These are phyloP conservation scores for Nemania sp. DNA, from an alignment of 2,329 filamentous ascomycete genomes.

Conservation along the genomic window DNA sequence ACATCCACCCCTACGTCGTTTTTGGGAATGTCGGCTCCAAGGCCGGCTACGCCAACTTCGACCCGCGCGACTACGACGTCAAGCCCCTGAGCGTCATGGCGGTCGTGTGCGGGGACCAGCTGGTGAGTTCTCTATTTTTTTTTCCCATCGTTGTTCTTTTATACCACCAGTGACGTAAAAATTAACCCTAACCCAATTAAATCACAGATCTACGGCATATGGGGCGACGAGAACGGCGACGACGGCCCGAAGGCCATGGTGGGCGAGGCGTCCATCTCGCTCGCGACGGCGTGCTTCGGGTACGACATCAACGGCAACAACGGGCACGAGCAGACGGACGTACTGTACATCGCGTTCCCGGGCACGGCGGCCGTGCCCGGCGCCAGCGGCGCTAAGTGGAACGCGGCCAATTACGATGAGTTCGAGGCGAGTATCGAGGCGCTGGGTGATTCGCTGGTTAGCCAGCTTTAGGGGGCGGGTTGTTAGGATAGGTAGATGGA, in stretches of 20 bases:
- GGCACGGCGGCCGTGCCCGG: constrained; percentile 61
- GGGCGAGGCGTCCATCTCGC: constrained; percentile 60
- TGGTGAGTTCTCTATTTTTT: constrained; percentile 38
- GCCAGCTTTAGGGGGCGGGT: background rate
- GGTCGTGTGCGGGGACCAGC: constrained; percentile 52
- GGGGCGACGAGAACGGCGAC: constrained; percentile 64
- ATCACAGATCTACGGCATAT: constrained; percentile 56
- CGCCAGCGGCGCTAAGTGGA: constrained; percentile 56
- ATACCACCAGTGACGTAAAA: background rate
- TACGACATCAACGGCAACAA: constrained; percentile 55
- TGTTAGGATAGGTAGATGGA: background rate
- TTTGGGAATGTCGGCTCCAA: constrained; percentile 49
- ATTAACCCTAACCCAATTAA: background rate
- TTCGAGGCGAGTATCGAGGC: constrained; percentile 58
- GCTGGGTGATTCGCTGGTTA: constrained; percentile 56
- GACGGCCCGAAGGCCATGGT: constrained; percentile 51
- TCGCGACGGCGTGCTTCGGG: constrained; percentile 62
- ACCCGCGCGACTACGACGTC: constrained; percentile 45
- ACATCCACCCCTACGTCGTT: constrained; percentile 53
- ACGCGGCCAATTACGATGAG: constrained; percentile 48
- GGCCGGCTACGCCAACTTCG: constrained; percentile 40
- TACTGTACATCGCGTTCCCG: constrained; percentile 64
- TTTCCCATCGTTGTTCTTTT: background rate
- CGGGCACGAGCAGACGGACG: constrained; percentile 60
- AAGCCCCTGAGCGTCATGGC: constrained; percentile 54